Evolutionary conservation across 352 stramenopile species (phyloP), one percentile per base, ranked within the genome.

Genomic region (Globisporangium radiosum): DNA sequence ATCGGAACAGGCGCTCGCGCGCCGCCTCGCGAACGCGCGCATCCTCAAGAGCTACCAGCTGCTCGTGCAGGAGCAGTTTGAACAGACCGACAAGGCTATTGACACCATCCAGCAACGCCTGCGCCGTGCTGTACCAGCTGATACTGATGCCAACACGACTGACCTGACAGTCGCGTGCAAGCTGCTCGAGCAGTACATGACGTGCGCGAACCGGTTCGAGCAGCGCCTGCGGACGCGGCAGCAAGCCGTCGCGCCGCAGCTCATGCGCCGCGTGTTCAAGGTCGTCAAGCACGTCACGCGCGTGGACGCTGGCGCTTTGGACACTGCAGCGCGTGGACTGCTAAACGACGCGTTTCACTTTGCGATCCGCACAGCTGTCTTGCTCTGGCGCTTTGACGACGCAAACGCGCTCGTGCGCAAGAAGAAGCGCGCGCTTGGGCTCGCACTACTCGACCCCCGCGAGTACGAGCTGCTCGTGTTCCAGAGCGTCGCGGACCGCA

Each of bases 121-220:
- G 2, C 25, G 25, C 2, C 25, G 25, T 25, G 25, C 25, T 25
- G 25, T 25, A 25, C 25, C 25, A 25, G 25, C 25, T 25, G 25
- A 25, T 25, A 25, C 25, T 25, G 25, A 25, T 25, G n/a, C 62
- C 13, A 63, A 69, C 25, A 63, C 62, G 5, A 58, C 64, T 1
- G 81, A 91, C 48, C 37, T 89, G 57, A 78, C 88, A 40, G 66
- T 89, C 42, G 65, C 65, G 0, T 43, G 79, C 7, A 87, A 83
- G 52, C 57, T 90, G 42, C 79, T 92, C 75, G 76, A 79, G 49
- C 80, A 94, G 62, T 92, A 89, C 69, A 86, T 89, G 81, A 87
- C 80, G 39, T 72, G 66, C 11, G 82, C 73, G 7, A 81, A 75
- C 57, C 80, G 81, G 11, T 78, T 81, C 56, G 76, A 81, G 33